Evolutionary conservation across 169 alveolate species (phyloP).

Genomic region (Babesia bovis): DNA sequence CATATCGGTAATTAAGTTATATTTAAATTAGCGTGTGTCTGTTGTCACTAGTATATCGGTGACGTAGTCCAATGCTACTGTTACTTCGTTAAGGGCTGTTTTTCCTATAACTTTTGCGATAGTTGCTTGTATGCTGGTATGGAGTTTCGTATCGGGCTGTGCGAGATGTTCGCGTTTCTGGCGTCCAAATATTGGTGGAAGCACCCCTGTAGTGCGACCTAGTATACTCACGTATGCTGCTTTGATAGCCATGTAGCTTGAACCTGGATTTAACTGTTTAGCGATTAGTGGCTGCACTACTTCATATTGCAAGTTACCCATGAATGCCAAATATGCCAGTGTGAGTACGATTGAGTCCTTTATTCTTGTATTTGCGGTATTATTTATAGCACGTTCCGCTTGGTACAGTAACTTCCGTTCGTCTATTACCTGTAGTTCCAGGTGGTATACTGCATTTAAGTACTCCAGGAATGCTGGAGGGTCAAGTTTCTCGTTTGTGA

Average conservation of each 20-base stretch:
- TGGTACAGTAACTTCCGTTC: neutral
- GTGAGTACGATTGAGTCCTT: slow-evolving; percentile 16
- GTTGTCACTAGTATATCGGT: slow-evolving; percentile 13
- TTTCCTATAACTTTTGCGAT: neutral
- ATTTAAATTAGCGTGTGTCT: neutral
- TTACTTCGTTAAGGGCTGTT: slow-evolving; percentile 2
- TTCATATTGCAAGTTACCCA: neutral
- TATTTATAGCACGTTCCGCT: neutral
- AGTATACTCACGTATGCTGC: no score
- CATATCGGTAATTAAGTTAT: slow-evolving; percentile 8
- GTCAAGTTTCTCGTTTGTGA: neutral
- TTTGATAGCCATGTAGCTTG: no score
- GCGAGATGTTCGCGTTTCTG: neutral
- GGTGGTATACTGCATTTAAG: slow-evolving; percentile 29
- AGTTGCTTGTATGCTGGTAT: slow-evolving; percentile 26
- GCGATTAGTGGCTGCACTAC: no score
- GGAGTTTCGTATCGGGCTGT: slow-evolving; percentile 10
- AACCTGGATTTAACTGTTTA: no score
- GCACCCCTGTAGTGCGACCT: neutral
- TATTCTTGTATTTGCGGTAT: neutral
- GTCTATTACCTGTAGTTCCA: neutral
- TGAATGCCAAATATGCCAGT: slow-evolving; percentile 1
- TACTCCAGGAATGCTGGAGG: slow-evolving; percentile 13
- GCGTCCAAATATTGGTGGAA: no score
- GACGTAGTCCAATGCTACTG: slow-evolving; percentile 29